Evolutionary conservation across 2,329 filamentous ascomycete genomes (phyloP), one percentile per base, ranked within the genome.

Genomic region (Aureobasidium subglaciale): DNA sequence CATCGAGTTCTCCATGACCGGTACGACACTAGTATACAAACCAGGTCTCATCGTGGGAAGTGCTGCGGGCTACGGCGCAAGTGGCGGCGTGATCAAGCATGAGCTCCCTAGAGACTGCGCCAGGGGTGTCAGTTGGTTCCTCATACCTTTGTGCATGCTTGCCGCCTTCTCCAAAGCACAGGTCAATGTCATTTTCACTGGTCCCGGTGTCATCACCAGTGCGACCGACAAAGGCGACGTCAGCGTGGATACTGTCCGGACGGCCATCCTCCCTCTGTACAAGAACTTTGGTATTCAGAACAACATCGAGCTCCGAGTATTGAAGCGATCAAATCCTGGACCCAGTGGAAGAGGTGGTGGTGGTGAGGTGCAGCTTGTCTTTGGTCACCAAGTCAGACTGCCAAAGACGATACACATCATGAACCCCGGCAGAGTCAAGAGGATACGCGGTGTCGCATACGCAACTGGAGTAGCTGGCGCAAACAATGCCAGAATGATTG

Each of bases 401-500:
- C 93, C 93, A 10, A 96, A 95, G 76, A 99, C 93, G 34, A 76
- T 99, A 68, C 93, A 99, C 71, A 73, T 96, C 55, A 79, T 95
- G 63, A 87, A 83, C 60, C 84, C 91, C 0, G 93, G 93, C 7
- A 79, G 88, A 56, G 86, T 99, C 65, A 92, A 90, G 79, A 84
- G 85, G 63, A 87, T 99, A 62, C 81, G 92, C 56, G 93, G 93
- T 58, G 93, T 99, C 40, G 91, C 93, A 45, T 99, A 97, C 72
- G 87, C 88, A 55, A 90, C 89, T 1, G 93, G 95, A 43, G 91
- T 97, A 0, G 88, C 88, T 10, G 92, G 88, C 0, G 90, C 87
- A 48, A 96, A 96, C 70, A 99, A 97, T 68, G 88, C 87, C 59
- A 81, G 93, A 61, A 95, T 96, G 88, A 99, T 97, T 66, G 88